Percentiles rank a stretch among this genome's conserved stretches.
Conservation (phyloP, 2,329 filamentous ascomycete genomes). For the Periconia digitata region DNA sequence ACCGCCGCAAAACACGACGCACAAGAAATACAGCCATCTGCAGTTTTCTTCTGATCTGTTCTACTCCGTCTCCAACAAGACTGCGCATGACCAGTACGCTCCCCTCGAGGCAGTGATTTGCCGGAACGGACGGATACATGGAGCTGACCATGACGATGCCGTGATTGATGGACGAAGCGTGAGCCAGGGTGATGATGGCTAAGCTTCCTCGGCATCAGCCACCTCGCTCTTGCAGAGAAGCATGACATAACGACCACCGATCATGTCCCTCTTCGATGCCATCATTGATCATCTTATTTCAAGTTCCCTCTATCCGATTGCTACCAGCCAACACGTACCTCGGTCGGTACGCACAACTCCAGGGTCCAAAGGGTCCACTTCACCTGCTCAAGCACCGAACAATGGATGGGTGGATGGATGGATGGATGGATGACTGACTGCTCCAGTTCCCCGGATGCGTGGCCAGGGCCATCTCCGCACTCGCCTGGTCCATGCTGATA, state of each 20-base stretch:
- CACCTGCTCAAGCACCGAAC: too few species aligned
- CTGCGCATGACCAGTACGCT: background rate
- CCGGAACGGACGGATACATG: slow-evolving; percentile 10
- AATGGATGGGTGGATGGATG: background rate
- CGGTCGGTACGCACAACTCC: background rate
- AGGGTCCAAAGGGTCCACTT: background rate
- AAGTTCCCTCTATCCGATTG: slow-evolving; percentile 1
- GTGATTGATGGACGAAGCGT: slow-evolving; percentile 7
- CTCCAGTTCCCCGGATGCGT: background rate
- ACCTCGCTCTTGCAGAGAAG: background rate
- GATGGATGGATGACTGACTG: background rate
- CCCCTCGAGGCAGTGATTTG: slow-evolving; percentile 2
- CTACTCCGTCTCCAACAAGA: too few species aligned
- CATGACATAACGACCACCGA: slow-evolving; percentile 8
- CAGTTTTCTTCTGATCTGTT: too few species aligned
- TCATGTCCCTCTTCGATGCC: background rate
- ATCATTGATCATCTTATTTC: background rate
- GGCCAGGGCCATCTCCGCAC: background rate
- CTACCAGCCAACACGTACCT: background rate
- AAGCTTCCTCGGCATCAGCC: slow-evolving; percentile 14
- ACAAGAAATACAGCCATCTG: too few species aligned
- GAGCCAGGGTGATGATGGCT: slow-evolving; percentile 7
- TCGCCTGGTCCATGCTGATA: background rate
- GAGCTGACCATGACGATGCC: slow-evolving; percentile 10
- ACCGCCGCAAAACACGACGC: too few species aligned